Evolutionary conservation across 2,329 filamentous ascomycete species (phyloP).

Genomic region (Dryadomyces quercivorus): DNA sequence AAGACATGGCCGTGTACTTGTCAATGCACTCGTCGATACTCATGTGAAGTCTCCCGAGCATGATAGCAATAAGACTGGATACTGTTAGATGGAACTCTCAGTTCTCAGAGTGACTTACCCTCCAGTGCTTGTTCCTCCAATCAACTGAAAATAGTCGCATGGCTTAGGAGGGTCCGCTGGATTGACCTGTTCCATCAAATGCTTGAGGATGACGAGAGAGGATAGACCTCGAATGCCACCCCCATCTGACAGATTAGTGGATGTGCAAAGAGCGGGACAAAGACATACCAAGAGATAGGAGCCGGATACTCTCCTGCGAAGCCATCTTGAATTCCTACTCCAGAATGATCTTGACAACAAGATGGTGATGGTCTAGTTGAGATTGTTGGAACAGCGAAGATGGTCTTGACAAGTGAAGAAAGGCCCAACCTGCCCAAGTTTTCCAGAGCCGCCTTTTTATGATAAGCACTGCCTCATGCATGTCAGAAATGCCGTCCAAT

Average conservation of each 20-base stretch:
- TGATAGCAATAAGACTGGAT: neutral
- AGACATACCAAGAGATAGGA: neutral
- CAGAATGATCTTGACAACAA: no score
- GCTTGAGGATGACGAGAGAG: neutral
- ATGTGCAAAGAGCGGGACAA: neutral
- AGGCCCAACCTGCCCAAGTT: no score
- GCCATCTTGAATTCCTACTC: no score
- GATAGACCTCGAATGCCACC: neutral
- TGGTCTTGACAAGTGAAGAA: no score
- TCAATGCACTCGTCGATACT: neutral
- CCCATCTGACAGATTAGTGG: neutral
- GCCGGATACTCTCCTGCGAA: no score
- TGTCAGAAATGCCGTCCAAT: no score
- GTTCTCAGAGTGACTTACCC: neutral
- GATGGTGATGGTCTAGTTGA: no score
- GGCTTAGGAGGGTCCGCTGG: neutral
- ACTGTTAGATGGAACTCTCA: neutral
- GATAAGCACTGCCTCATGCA: no score
- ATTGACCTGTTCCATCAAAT: neutral
- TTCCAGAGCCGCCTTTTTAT: no score
- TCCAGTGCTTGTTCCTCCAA: neutral
- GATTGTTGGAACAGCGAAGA: no score
- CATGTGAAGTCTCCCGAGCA: neutral
- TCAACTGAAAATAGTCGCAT: neutral
- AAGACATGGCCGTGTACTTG: neutral